These are phyloP conservation scores for Hypoxylon lienhwacheense DNA, from an alignment of 495 filamentous ascomycete species.

Conservation along the genomic window DNA sequence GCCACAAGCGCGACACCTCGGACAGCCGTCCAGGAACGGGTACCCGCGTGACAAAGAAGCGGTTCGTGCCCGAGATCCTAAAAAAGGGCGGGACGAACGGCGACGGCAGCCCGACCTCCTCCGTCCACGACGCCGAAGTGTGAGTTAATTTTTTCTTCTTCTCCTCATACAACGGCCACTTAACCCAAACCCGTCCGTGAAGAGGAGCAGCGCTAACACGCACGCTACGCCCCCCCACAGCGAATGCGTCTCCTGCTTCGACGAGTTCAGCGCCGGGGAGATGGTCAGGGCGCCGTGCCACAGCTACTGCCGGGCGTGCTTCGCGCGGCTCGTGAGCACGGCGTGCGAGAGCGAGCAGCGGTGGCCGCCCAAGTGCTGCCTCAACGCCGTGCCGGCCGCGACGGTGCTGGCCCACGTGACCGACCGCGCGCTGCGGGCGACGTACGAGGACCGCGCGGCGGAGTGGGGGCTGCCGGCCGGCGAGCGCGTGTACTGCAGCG, in stretches of 20 bases:
- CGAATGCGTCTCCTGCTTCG: constrained; percentile 50
- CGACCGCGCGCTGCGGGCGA: constrained; percentile 17
- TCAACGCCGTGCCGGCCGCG: constrained; percentile 41
- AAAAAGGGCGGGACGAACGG: constrained; percentile 24
- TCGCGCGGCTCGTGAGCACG: constrained; percentile 43
- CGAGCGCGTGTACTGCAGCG: constrained; percentile 46
- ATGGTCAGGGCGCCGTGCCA: constrained; percentile 44
- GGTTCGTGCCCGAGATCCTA: constrained; percentile 20
- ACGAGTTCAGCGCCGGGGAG: constrained; percentile 39
- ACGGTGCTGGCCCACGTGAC: constrained; percentile 40
- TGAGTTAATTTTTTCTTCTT: too few relatives aligned
- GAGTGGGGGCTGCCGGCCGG: constrained; percentile 43
- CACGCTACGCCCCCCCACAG: too few relatives aligned
- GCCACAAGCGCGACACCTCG: constrained; percentile 19
- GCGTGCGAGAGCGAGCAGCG: constrained; percentile 44
- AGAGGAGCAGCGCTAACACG: too few relatives aligned
- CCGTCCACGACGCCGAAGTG: constrained; percentile 29
- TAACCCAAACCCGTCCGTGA: too few relatives aligned
- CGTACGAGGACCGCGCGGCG: constrained; percentile 35
- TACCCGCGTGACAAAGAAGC: constrained; percentile 15
- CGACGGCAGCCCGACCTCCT: constrained; percentile 5
- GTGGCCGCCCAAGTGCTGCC: constrained; percentile 52
- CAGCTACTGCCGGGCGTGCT: constrained; percentile 47
- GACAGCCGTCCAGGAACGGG: constrained; percentile 2
- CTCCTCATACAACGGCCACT: too few relatives aligned